Percentiles rank a stretch among this genome's conserved stretches.
Conservation (phyloP, 495 filamentous ascomycete species). For the Bathelium albidoporum region DNA sequence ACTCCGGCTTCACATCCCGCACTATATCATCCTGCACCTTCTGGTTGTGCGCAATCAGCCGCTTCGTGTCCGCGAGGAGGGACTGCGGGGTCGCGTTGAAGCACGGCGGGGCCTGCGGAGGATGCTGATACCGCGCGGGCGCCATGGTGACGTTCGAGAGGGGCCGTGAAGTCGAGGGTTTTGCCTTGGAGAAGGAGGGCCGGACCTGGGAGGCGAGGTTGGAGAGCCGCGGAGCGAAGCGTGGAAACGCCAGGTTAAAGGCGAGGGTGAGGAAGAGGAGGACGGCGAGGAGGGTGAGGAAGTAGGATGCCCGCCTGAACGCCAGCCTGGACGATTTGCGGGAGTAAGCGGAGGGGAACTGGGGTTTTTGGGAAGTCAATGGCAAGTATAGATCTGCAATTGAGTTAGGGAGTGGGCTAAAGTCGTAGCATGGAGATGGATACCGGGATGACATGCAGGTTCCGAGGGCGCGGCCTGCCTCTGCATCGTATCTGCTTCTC, state of each 20-base stretch:
- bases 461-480: not conserved
- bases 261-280: constrained; percentile 50
- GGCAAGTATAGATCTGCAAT: not conserved
- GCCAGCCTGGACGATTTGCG: not conserved
- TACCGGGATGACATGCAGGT: not conserved
- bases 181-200: constrained; percentile 19
- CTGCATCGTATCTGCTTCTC: not conserved
- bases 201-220: constrained; percentile 45
- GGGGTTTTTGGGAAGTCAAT: not conserved
- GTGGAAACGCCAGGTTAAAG: constrained; percentile 70
- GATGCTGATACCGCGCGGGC: constrained; percentile 52
- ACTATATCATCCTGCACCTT: constrained; percentile 66
- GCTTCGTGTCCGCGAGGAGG: constrained; percentile 66
- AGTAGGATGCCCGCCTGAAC: not conserved
- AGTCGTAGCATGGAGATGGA: not conserved
- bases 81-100: constrained; percentile 75
- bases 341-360: not conserved
- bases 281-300: constrained; percentile 27
- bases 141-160: constrained; percentile 59
- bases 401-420: not conserved
- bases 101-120: constrained; percentile 73
- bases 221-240: constrained; percentile 53
- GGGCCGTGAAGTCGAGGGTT: constrained; percentile 28
- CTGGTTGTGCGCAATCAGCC: constrained; percentile 58
- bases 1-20: constrained; percentile 50